phyloP scores from a whole-genome alignment of 2,329 filamentous ascomycete genomes.

The Nemania bipapillata region DNA sequence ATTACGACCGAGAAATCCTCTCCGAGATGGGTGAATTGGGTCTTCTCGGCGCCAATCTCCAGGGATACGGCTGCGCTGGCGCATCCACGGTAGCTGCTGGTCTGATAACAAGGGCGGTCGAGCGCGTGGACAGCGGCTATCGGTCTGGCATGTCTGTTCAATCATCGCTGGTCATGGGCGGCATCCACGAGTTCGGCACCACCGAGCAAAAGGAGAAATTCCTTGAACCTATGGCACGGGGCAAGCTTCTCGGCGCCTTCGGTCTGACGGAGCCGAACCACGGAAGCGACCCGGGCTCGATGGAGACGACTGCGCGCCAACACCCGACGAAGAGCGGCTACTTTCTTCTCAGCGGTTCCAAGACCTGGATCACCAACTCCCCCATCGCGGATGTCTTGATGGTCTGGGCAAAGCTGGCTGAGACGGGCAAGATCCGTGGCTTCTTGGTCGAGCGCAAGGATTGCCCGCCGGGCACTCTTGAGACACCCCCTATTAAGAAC shows the following conservation, averaged over 20 bases:
- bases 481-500: slow-evolving; percentile 91
- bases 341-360: slow-evolving; percentile 79
- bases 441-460: slow-evolving; percentile 88
- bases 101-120: slow-evolving; percentile 88
- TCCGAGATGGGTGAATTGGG: slow-evolving; percentile 93
- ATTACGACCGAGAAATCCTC: slow-evolving; percentile 86
- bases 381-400: slow-evolving; percentile 86
- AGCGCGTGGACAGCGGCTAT: slow-evolving; percentile 91
- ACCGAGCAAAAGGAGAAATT: slow-evolving; percentile 87
- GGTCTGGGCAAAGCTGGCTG: slow-evolving; percentile 92
- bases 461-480: slow-evolving; percentile 87
- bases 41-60: slow-evolving; percentile 84
- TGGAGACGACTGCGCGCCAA: slow-evolving; percentile 87
- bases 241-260: slow-evolving; percentile 84
- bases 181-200: slow-evolving; percentile 88
- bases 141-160: slow-evolving; percentile 94
- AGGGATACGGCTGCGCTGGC: slow-evolving; percentile 89
- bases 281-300: slow-evolving; percentile 87
- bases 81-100: slow-evolving; percentile 89
- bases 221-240: slow-evolving; percentile 82
- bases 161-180: slow-evolving; percentile 91
- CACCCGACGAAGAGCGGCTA: slow-evolving; percentile 87
- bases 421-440: slow-evolving; percentile 91
- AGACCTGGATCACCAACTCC: slow-evolving; percentile 97
- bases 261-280: slow-evolving; percentile 93